phyloP scores from a whole-genome alignment of 495 filamentous ascomycete genomes.

The Aspergillus olivimuriae region DNA sequence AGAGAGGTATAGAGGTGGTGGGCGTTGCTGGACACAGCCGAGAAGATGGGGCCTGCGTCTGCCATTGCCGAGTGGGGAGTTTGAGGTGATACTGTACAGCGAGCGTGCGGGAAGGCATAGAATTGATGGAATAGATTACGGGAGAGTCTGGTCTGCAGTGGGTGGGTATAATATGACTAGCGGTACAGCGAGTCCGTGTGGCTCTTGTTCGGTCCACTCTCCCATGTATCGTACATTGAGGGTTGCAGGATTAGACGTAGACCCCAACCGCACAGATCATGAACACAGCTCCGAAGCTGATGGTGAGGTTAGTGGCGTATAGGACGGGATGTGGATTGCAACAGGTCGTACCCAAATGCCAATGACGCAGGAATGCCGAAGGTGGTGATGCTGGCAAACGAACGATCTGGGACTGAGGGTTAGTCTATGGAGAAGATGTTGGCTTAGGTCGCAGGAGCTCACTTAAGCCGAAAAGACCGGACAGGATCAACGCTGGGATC shows the following conservation, averaged over 20 bases:
- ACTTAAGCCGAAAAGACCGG: conserved; percentile 78
- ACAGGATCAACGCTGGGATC: conserved; percentile 50
- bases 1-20: conserved; percentile 86
- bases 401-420: conserved; percentile 60
- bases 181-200: no score
- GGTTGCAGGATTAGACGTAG: conserved; percentile 98
- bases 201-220: conserved; percentile 26
- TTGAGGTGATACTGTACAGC: no score
- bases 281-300: conserved; percentile 89
- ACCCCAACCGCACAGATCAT: conserved; percentile 98
- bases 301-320: conserved; percentile 7
- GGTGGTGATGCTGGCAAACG: conserved; percentile 67
- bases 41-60: conserved; percentile 55
- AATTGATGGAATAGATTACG: conserved; percentile 13
- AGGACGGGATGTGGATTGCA: not conserved
- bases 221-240: conserved; percentile 37
- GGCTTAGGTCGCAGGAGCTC: conserved; percentile 28
- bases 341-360: conserved; percentile 74
- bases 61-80: no score
- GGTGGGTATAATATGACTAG: conserved; percentile 30
- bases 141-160: conserved; percentile 5
- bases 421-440: conserved; percentile 6
- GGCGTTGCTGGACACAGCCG: conserved; percentile 77
- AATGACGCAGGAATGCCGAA: conserved; percentile 82
- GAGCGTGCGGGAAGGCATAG: no score